Percentiles rank a stretch among this genome's conserved stretches.
These are phyloP conservation scores for Jackrogersella multiformis DNA, from an alignment of 495 filamentous ascomycete species.

Conservation along the genomic window DNA sequence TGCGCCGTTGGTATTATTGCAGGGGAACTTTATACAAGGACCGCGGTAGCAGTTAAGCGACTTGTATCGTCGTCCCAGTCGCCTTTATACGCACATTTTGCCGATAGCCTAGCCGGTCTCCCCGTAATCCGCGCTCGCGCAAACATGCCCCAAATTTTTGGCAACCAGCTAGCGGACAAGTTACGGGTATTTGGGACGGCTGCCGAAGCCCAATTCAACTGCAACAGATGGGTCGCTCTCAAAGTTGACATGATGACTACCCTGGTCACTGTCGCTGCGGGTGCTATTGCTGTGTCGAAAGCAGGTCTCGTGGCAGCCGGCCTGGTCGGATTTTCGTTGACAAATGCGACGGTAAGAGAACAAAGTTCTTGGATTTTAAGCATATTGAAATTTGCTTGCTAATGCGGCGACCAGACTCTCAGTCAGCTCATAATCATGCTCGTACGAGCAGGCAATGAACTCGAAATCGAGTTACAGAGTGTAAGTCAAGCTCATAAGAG, in stretches of 20 bases:
- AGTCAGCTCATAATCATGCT: slow-evolving; percentile 55
- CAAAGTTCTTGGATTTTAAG: neutral
- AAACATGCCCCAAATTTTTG: slow-evolving; percentile 57
- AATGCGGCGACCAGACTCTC: slow-evolving; percentile 42
- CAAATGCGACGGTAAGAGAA: slow-evolving; percentile 53
- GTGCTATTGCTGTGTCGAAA: slow-evolving; percentile 56
- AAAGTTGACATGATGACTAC: slow-evolving; percentile 60
- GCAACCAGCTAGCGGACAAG: slow-evolving; percentile 54
- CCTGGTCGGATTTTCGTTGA: slow-evolving; percentile 60
- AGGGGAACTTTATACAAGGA: slow-evolving; percentile 61
- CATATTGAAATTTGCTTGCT: slow-evolving; percentile 2
- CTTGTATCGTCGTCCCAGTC: slow-evolving; percentile 57
- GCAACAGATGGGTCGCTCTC: slow-evolving; percentile 61
- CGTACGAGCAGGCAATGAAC: slow-evolving; percentile 58
- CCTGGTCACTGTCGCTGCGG: slow-evolving; percentile 55
- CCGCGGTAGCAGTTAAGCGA: slow-evolving; percentile 56
- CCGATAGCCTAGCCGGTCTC: slow-evolving; percentile 59
- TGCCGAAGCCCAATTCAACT: slow-evolving; percentile 58
- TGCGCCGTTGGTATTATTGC: slow-evolving; percentile 54
- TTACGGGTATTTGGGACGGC: slow-evolving; percentile 51
- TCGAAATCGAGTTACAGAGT: slow-evolving; percentile 61
- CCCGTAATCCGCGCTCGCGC: slow-evolving; percentile 57
- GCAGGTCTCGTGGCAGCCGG: slow-evolving; percentile 54
- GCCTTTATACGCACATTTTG: slow-evolving; percentile 61
- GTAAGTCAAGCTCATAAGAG: slow-evolving; percentile 33